Evolutionary conservation across 164 flowering plant genomes (phyloP).

Genomic region (Taxillus chinensis): DNA sequence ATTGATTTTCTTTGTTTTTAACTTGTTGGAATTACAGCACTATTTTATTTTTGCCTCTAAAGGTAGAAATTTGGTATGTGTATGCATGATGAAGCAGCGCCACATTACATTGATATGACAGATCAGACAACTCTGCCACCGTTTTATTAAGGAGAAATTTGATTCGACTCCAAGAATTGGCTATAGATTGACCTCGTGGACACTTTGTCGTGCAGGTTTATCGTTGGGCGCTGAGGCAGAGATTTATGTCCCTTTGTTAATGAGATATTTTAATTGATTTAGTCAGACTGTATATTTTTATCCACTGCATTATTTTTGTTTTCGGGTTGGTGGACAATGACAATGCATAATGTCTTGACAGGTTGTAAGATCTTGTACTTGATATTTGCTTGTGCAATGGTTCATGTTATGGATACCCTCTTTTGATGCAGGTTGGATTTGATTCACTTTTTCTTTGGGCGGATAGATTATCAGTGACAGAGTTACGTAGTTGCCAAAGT

Average conservation of each 20-base stretch:
- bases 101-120: slow-evolving; percentile 92
- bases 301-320: too few species aligned
- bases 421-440: slow-evolving; percentile 58
- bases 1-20: too few species aligned
- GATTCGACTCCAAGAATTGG: slow-evolving; percentile 70
- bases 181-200: slow-evolving; percentile 95
- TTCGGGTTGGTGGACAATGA: too few species aligned
- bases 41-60: too few species aligned
- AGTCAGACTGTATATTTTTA: too few species aligned
- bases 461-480: slow-evolving; percentile 47
- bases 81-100: slow-evolving; percentile 86
- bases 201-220: slow-evolving; percentile 95
- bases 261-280: background rate
- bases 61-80: slow-evolving; percentile 56
- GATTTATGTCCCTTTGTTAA: slow-evolving; percentile 1
- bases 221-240: slow-evolving; percentile 81
- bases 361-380: too few species aligned
- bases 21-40: too few species aligned
- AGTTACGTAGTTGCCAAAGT: too few species aligned
- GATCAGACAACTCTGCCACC: slow-evolving; percentile 89
- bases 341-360: too few species aligned
- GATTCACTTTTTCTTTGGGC: slow-evolving; percentile 41
- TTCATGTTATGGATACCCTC: background rate
- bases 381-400: too few species aligned
- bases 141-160: slow-evolving; percentile 52